phyloP scores from a whole-genome alignment of 1,284 basidiomycete genomes.

The Marasmius oreades region DNA sequence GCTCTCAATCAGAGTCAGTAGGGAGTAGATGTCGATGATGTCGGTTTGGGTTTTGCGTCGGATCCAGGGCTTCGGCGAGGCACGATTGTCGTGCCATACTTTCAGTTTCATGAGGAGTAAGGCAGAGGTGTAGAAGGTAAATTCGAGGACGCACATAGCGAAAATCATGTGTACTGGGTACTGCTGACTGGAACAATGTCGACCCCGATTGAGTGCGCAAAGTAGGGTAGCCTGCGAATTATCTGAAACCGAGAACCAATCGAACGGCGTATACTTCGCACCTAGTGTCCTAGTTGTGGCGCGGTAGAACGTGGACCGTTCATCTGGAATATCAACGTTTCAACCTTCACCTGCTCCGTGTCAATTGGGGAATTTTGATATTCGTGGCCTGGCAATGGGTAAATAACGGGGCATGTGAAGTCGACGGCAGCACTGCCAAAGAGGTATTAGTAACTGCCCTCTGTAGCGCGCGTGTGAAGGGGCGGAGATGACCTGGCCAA shows the following conservation, averaged over 20 bases:
- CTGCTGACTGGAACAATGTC: not conserved
- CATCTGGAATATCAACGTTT: not conserved
- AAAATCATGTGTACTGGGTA: not conserved
- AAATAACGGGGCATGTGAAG: not conserved
- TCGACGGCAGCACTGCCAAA: not conserved
- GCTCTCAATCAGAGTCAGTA: not conserved
- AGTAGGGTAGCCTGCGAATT: not conserved
- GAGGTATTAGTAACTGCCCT: not conserved
- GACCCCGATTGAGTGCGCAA: not conserved
- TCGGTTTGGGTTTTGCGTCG: not conserved
- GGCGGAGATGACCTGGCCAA: not conserved
- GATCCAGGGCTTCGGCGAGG: not conserved
- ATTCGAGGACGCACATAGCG: not conserved
- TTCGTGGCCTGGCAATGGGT: not conserved
- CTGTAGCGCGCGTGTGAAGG: not conserved
- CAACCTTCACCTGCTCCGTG: not conserved
- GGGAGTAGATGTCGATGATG: not conserved
- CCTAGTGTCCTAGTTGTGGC: not conserved
- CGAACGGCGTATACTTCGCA: not conserved
- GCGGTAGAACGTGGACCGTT: not conserved
- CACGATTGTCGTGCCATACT: slow-evolving; percentile 9
- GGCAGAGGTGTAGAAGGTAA: not conserved
- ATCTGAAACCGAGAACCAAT: not conserved
- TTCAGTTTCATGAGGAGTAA: slow-evolving; percentile 8
- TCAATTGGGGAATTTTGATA: not conserved